A percentile compares a stretch with the other conserved stretches of the same genome.
Evolutionary conservation across 129 eudicot species (phyloP).

Genomic region (Chrysanthemum seticuspe): DNA sequence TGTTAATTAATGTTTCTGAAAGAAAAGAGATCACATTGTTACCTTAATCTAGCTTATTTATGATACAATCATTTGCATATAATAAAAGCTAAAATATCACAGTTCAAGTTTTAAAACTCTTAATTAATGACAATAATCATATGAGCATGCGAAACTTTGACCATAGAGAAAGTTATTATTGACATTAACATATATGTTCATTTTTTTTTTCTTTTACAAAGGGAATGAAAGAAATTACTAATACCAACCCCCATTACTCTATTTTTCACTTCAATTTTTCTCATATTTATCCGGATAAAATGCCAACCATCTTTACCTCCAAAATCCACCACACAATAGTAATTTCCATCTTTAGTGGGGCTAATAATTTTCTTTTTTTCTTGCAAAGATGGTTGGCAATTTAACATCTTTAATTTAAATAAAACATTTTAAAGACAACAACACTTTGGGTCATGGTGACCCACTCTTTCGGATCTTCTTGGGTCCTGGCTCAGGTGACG

Average conservation of each 20-base stretch:
- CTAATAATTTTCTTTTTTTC: not conserved
- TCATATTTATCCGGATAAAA: conserved; percentile 48
- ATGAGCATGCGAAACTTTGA: conserved; percentile 4
- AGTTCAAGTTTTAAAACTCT: not conserved
- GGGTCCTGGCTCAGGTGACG: conserved; percentile 53
- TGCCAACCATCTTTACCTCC: conserved; percentile 66
- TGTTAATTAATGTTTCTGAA: no score
- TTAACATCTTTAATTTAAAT: conserved; percentile 30
- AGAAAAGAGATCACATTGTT: no score
- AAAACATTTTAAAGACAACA: conserved; percentile 1
- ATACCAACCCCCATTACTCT: conserved; percentile 32
- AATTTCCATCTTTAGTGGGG: conserved; percentile 17
- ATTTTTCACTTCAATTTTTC: conserved; percentile 32
- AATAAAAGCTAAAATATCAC: not conserved
- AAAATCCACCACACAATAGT: conserved; percentile 30
- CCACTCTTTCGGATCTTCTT: conserved; percentile 50
- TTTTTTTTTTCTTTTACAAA: conserved; percentile 31
- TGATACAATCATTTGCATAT: not conserved
- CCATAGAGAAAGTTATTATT: conserved; percentile 31
- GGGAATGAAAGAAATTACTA: conserved; percentile 30
- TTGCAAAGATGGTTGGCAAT: conserved; percentile 73
- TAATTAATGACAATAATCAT: not conserved
- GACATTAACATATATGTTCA: conserved; percentile 29
- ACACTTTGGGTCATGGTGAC: not conserved
- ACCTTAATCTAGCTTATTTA: no score